Evolutionary conservation across 306 rosid species (phyloP).

Genomic region (Morella rubra): DNA sequence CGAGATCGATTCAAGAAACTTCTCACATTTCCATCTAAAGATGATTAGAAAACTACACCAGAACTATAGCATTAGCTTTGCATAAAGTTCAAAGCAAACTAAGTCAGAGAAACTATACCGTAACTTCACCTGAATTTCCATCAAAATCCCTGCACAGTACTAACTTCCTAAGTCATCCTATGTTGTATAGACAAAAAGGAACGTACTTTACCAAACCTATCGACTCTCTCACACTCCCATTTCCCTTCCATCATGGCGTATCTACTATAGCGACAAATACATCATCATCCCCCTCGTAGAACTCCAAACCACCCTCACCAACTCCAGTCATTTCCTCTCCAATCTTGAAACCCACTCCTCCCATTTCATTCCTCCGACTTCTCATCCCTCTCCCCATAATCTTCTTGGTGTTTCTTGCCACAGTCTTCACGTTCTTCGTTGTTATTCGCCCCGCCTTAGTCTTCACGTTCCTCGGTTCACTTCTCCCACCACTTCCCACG

Average conservation of each 20-base stretch:
- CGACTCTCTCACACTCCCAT: slow-evolving; percentile 12
- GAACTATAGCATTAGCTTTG: not conserved
- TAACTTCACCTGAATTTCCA: not conserved
- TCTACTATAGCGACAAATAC: slow-evolving; percentile 33
- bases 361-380: slow-evolving; percentile 9
- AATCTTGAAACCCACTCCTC: not conserved
- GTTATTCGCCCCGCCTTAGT: slow-evolving; percentile 25
- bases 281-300: slow-evolving; percentile 46
- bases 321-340: slow-evolving; percentile 6
- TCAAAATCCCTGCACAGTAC: not conserved
- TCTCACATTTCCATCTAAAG: not conserved
- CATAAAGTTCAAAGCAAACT: not conserved
- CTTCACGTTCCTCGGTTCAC: slow-evolving; percentile 5
- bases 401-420: slow-evolving; percentile 32
- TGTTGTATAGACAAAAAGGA: not conserved
- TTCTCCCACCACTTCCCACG: not conserved
- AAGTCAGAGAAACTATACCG: not conserved
- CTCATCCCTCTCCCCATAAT: slow-evolving; percentile 29
- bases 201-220: not conserved
- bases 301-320: slow-evolving; percentile 39
- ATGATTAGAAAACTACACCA: not conserved
- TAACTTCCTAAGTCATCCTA: not conserved
- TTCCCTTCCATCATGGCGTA: not conserved
- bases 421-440: slow-evolving; percentile 35
- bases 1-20: not conserved